phyloP scores from a whole-genome alignment of 352 stramenopile genomes.

The Globisporangium nagaii region DNA sequence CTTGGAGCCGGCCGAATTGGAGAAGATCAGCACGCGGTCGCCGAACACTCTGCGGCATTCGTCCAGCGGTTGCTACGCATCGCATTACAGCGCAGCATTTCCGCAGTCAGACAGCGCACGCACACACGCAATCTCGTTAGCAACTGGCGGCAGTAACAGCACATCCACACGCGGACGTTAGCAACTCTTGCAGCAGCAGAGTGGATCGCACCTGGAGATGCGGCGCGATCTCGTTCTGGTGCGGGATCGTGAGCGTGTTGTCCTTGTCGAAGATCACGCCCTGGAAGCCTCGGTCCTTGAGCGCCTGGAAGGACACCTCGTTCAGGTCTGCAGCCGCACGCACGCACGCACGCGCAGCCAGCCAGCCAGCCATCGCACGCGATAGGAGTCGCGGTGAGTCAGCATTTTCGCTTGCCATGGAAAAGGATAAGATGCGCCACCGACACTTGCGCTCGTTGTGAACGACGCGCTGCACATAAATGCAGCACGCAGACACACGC shows the following conservation, averaged over 20 bases:
- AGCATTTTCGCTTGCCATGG: too few species aligned
- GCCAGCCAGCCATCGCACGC: not conserved
- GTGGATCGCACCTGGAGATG: constrained; percentile 43
- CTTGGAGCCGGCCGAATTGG: constrained; percentile 92
- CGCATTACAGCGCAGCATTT: not conserved
- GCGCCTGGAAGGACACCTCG: constrained; percentile 74
- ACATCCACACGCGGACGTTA: too few species aligned
- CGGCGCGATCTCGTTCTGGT: constrained; percentile 77
- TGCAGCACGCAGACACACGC: constrained; percentile 2
- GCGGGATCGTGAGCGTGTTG: constrained; percentile 94
- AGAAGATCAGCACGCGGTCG: constrained; percentile 90
- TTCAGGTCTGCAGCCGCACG: constrained; percentile 46
- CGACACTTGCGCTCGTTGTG: too few species aligned
- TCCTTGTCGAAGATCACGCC: constrained; percentile 97
- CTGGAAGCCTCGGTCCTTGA: constrained; percentile 83
- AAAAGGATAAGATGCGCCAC: too few species aligned
- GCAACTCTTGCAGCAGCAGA: not conserved
- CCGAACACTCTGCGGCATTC: constrained; percentile 90
- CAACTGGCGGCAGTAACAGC: too few species aligned
- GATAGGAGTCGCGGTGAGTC: not conserved
- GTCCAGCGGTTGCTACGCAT: constrained; percentile 37
- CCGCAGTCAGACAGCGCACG: too few species aligned
- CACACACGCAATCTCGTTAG: too few species aligned
- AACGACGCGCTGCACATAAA: not conserved
- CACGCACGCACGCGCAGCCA: not conserved